phyloP scores from a whole-genome alignment of 2,329 filamentous ascomycete species.

The Myriosclerotinia duriaeana region DNA sequence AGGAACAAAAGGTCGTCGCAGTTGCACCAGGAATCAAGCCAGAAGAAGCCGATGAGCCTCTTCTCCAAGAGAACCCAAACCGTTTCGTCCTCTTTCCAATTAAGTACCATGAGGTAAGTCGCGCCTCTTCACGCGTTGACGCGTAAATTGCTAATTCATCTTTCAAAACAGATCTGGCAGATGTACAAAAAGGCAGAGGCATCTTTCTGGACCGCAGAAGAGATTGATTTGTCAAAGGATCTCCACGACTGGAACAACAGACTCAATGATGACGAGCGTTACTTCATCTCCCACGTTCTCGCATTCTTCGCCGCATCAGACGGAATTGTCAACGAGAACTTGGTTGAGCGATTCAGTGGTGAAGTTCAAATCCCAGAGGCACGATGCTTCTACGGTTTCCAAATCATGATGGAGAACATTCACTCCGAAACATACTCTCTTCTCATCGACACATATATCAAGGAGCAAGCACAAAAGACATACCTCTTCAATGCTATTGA shows the following conservation, averaged over 20 bases:
- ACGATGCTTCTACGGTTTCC: slow-evolving; percentile 99
- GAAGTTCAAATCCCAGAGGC: slow-evolving; percentile 98
- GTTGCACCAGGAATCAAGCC: slow-evolving; percentile 57
- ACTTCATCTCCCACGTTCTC: slow-evolving; percentile 97
- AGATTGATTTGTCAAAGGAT: slow-evolving; percentile 99
- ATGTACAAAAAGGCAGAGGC: slow-evolving; percentile 99
- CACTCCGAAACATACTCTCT: slow-evolving; percentile 99
- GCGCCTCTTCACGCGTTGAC: slow-evolving; percentile 49
- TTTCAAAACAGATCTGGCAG: slow-evolving; percentile 80
- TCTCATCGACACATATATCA: slow-evolving; percentile 98
- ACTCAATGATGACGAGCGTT: slow-evolving; percentile 93
- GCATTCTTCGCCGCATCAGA: slow-evolving; percentile 99
- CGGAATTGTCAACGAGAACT: slow-evolving; percentile 99
- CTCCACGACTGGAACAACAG: slow-evolving; percentile 99
- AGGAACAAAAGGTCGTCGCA: slow-evolving; percentile 46
- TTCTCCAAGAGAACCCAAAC: slow-evolving; percentile 92
- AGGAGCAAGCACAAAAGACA: slow-evolving; percentile 88
- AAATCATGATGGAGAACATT: slow-evolving; percentile 99
- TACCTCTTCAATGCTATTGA: slow-evolving; percentile 99
- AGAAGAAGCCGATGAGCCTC: slow-evolving; percentile 79
- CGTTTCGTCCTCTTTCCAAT: slow-evolving; percentile 98
- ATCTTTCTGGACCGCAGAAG: slow-evolving; percentile 99
- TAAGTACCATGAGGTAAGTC: slow-evolving; percentile 95
- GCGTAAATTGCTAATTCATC: slow-evolving; percentile 61
- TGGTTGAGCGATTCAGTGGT: slow-evolving; percentile 93